Evolutionary conservation across 345 rosid genomes (phyloP), one percentile per base, ranked within the genome.

Genomic region (Lumnitzera littorea): DNA sequence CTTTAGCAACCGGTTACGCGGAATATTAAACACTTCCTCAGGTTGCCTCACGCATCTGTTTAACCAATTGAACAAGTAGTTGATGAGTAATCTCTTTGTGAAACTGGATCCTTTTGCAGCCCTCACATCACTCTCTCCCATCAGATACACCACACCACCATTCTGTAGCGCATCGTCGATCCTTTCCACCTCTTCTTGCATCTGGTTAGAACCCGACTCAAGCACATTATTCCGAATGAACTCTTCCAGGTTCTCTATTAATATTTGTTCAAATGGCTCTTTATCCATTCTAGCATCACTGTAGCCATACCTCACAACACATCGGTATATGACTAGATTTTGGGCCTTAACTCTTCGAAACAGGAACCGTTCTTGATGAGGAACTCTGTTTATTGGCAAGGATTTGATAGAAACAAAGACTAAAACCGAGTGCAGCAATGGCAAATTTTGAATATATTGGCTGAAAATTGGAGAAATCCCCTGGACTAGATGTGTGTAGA

Each of bases 301-400:
- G 54, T 74, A 74, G 12, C 77, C 77, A 25, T 78, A 72, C 54
- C 81, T 61, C 24, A 62, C 78, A 3, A 77, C 29, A 31, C 81
- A 76, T 2, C 56, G 67, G 29, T 70, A 77, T 6, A 73, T 61
- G 23, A 54, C 50, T 16, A 58, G 52, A 13, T 67, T 71, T 0
- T 46, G 25, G 1, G 67, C 61, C 13, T 58, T 64, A 3, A 67
- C 66, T 1, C 73, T 17, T 48, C 53, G 65, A 41, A 73, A 77
- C 53, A 70, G 49, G 57, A 70, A 70, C 15, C 75, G 61, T 29
- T 77, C 73, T 10, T 63, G 60, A 2, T 24, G 25, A 8, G 62
- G 36, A 8, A 77, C 73, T 56, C 62, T 67, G 52, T 54, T 67
- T 4, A 76, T 67, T 11, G 75, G 77, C 15, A 73, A 1, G 3